Evolutionary conservation across 345 rosid species (phyloP), one percentile per base, ranked within the genome.

Genomic region (Eucalyptus cladocalyx): DNA sequence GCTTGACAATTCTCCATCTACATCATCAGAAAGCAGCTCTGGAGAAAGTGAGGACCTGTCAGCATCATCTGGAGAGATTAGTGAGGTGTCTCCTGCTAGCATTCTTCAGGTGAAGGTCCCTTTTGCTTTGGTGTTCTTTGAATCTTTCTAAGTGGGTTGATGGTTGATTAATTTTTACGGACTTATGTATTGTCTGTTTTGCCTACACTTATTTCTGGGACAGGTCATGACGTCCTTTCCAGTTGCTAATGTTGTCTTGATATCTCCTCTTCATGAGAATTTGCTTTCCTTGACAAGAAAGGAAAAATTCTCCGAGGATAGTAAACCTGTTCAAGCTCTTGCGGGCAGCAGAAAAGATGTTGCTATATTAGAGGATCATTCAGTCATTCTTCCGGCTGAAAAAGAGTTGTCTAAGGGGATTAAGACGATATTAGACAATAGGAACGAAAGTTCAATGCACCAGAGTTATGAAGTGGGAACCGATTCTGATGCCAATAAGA

Each of bases 251-350:
- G 91, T 90, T 86, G 91, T 65, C 87, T 88, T 96, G 87, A 80
- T 95, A 91, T 97, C 98, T 18, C 98, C 99, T 87, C 96, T 97
- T 89, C 93, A 94, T 89, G 95, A 93, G 23, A 92, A 90, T 91
- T 92, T 96, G 72, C 89, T 94, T 88, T 90, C 86, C 89, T 87
- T 94, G 91, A 89, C 80, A 15, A 90, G 91, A 67, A 93, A 93
- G 87, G 91, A 92, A 86, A 69, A 14, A 86, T 69, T 87, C 53
- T 86, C 88, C n/a, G 54, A 76, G 89, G 89, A 87, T n/a, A 45
- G 88, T 80, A 91, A 92, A 90, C 89, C 87, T 90, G 85, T 87
- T 65, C 87, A 87, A 34, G 26, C 45, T 49, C 56, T 88, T 50
- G 92, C 76, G 87, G 88, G 76, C 85, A 86, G 85, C 86, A 90